These are phyloP conservation scores for Xylariaceae sp. DNA, from an alignment of 2,329 filamentous ascomycete species.

Conservation along the genomic window DNA sequence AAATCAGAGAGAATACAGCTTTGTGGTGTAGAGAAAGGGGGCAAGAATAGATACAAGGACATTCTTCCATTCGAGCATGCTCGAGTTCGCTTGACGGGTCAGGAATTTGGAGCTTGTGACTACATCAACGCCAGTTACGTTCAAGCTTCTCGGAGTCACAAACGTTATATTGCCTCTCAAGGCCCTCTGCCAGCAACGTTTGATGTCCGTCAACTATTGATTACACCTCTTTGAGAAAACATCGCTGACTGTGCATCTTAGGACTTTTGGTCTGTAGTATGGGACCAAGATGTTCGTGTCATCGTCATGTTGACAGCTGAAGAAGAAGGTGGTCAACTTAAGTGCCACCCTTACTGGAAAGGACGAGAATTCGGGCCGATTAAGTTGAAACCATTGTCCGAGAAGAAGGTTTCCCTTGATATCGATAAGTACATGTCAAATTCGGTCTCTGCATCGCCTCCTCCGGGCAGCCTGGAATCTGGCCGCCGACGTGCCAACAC, in stretches of 20 bases:
- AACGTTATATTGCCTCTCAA: constrained; percentile 94
- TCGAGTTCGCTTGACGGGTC: constrained; percentile 78
- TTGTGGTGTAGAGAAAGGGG: constrained; percentile 91
- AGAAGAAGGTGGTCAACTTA: constrained; percentile 88
- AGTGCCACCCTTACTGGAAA: constrained; percentile 95
- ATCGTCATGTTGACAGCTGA: constrained; percentile 98
- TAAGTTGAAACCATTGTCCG: constrained; percentile 76
- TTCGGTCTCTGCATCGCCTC: constrained; percentile 43
- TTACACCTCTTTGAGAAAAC: background rate
- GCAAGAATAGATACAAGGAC: constrained; percentile 97
- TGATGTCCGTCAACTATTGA: constrained; percentile 64
- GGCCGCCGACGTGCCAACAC: constrained; percentile 62
- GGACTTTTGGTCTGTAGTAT: constrained; percentile 98
- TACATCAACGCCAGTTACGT: constrained; percentile 96
- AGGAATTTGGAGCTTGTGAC: constrained; percentile 75
- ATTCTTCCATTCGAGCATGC: constrained; percentile 96
- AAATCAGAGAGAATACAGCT: constrained; percentile 66
- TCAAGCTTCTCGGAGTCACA: constrained; percentile 80
- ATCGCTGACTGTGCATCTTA: constrained; percentile 48
- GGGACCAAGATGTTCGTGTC: constrained; percentile 94
- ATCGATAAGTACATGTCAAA: constrained; percentile 60
- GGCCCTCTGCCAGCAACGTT: constrained; percentile 93
- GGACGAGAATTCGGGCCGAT: constrained; percentile 79
- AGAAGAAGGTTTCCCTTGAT: constrained; percentile 82
- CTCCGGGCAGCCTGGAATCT: constrained; percentile 43